Conservation (phyloP, 805 yeast species). For the Candida ovalis region DNA sequence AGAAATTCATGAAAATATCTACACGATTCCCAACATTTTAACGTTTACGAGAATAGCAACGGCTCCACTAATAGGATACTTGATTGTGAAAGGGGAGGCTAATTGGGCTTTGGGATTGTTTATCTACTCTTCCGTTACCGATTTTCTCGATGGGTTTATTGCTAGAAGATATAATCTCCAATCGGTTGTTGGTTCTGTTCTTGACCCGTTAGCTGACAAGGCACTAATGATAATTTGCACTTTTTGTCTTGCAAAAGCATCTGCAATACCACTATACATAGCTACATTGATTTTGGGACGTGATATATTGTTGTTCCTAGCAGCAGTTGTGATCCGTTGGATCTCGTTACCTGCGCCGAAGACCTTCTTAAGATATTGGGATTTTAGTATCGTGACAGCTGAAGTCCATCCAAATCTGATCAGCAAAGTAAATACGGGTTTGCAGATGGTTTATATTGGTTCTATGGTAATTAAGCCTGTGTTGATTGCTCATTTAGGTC, state of each 20-base stretch:
- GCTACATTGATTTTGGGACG: constrained; percentile 78
- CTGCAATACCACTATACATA: constrained; percentile 65
- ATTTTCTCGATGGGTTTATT: constrained; percentile 85
- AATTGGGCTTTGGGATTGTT: constrained; percentile 68
- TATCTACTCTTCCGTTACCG: constrained; percentile 84
- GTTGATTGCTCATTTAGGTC: constrained; percentile 27
- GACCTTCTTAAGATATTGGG: constrained; percentile 69
- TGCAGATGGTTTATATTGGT: constrained; percentile 89
- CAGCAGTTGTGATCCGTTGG: constrained; percentile 72
- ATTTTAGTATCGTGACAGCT: constrained; percentile 75
- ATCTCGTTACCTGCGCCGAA: constrained; percentile 71
- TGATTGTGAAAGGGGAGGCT: constrained; percentile 61
- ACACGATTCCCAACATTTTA: constrained; percentile 82
- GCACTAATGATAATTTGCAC: constrained; percentile 85
- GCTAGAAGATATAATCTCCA: constrained; percentile 78
- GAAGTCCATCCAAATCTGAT: constrained; percentile 84
- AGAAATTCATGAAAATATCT: constrained; percentile 53
- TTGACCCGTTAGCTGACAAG: constrained; percentile 96
- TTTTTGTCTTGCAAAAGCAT: constrained; percentile 62
- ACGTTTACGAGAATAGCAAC: constrained; percentile 77
- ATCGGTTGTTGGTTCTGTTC: constrained; percentile 81
- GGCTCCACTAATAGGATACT: constrained; percentile 83
- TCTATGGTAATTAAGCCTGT: constrained; percentile 55
- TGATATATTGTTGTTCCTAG: constrained; percentile 66
- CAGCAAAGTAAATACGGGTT: constrained; percentile 83